A percentile compares a stretch with the other conserved stretches of the same genome.
Evolutionary conservation across 345 rosid species (phyloP).

Genomic region (Reutealis trisperma): DNA sequence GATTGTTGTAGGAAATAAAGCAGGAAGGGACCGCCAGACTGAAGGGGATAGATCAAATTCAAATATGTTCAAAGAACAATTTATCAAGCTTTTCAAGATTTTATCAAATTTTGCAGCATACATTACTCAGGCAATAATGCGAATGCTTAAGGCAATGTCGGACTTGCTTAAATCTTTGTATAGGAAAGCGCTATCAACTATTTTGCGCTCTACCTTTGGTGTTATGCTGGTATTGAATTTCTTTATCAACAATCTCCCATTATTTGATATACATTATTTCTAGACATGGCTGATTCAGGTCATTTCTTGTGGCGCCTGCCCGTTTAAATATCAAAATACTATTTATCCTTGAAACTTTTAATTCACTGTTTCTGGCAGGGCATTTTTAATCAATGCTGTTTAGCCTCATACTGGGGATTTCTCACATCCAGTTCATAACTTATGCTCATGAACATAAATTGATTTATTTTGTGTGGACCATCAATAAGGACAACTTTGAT

Average conservation of each 20-base stretch:
- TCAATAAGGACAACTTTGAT: neutral
- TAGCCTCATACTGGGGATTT: neutral
- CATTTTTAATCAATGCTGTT: neutral
- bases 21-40: slow-evolving; percentile 26
- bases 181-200: slow-evolving; percentile 60
- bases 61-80: slow-evolving; percentile 24
- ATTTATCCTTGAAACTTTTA: neutral
- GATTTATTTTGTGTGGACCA: neutral
- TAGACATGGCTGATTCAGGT: neutral
- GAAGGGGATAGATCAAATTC: slow-evolving; percentile 34
- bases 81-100: slow-evolving; percentile 33
- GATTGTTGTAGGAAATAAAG: slow-evolving; percentile 21
- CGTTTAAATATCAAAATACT: neutral
- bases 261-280: neutral
- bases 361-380: neutral
- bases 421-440: neutral
- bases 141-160: slow-evolving; percentile 48
- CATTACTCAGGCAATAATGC: slow-evolving; percentile 34
- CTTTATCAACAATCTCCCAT: slow-evolving; percentile 11
- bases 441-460: neutral
- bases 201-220: slow-evolving; percentile 61
- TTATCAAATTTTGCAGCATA: slow-evolving; percentile 40
- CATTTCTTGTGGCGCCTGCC: neutral
- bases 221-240: slow-evolving; percentile 63
- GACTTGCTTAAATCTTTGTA: slow-evolving; percentile 51